These are phyloP conservation scores for Sisymbrium irio DNA, from an alignment of 345 rosid genomes.

Conservation along the genomic window DNA sequence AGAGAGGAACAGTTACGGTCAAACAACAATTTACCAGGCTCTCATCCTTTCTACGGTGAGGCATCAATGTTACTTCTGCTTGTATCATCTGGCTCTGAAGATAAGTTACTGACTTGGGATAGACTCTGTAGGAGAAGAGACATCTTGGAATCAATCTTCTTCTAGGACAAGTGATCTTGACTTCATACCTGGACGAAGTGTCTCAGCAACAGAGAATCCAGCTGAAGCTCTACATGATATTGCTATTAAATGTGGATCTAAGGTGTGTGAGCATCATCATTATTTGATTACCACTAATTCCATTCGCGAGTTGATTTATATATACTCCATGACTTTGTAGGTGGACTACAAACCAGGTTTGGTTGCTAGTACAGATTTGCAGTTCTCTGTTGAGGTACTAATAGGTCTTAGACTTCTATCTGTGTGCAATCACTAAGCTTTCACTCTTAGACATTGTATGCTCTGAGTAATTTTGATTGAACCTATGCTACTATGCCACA, in stretches of 20 bases:
- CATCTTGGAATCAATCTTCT: slow-evolving; percentile 50
- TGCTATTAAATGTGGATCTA: slow-evolving; percentile 81
- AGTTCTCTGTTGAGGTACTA: slow-evolving; percentile 81
- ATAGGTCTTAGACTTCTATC: slow-evolving; percentile 15
- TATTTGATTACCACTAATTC: background rate
- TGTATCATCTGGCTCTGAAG: slow-evolving; percentile 18
- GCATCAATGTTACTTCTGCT: slow-evolving; percentile 5
- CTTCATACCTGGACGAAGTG: slow-evolving; percentile 57
- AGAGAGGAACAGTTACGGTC: slow-evolving; percentile 50
- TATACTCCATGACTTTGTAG: slow-evolving; percentile 42
- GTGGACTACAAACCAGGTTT: slow-evolving; percentile 72
- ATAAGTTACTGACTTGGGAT: slow-evolving; percentile 23
- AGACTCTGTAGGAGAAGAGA: slow-evolving; percentile 58
- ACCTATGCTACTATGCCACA: background rate
- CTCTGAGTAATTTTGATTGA: background rate
- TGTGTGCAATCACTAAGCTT: background rate
- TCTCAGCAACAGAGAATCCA: slow-evolving; percentile 55
- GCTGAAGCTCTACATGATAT: slow-evolving; percentile 64
- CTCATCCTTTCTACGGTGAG: slow-evolving; percentile 69
- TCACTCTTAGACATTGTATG: background rate
- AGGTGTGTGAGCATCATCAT: slow-evolving; percentile 45
- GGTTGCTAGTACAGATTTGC: slow-evolving; percentile 65
- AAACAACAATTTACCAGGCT: slow-evolving; percentile 50
- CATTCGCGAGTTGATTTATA: background rate
- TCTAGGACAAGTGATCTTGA: slow-evolving; percentile 65